phyloP scores from a whole-genome alignment of 1,284 basidiomycete genomes.

The Malassezia furfur region DNA sequence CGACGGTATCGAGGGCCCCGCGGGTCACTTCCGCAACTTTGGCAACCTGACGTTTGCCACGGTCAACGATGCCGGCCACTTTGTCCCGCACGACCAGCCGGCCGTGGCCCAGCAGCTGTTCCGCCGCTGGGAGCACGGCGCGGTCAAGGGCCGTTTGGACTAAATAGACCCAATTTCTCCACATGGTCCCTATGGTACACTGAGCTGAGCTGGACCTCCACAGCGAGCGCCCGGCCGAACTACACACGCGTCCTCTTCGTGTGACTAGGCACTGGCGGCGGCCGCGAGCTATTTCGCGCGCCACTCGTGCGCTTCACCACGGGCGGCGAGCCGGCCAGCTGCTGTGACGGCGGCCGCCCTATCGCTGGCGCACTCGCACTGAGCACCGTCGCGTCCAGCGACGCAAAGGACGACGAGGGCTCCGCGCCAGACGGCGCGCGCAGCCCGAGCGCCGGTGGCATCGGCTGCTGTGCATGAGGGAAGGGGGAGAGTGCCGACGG shows the following conservation, averaged over 20 bases:
- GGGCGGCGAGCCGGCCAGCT: background rate
- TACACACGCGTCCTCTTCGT: background rate
- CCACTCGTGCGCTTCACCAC: background rate
- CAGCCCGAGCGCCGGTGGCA: background rate
- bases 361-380: constrained; percentile 30
- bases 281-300: background rate
- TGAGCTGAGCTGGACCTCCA: too few species aligned
- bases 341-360: background rate
- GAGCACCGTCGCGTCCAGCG: constrained; percentile 30
- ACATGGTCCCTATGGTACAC: background rate
- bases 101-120: constrained; percentile 32
- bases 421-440: background rate
- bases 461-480: constrained; percentile 26
- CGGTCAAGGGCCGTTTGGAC: constrained; percentile 7
- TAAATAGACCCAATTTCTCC: background rate
- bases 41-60: constrained; percentile 33
- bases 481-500: constrained; percentile 43
- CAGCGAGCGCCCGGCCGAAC: background rate
- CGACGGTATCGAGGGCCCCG: constrained; percentile 13
- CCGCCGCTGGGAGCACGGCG: constrained; percentile 34
- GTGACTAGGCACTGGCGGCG: background rate
- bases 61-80: constrained; percentile 39
- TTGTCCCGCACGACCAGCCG: constrained; percentile 44
- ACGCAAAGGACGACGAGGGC: constrained; percentile 8
- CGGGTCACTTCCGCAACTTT: constrained; percentile 26